A percentile compares a stretch with the other conserved stretches of the same genome.
Evolutionary conservation across 1,139 yeast genomes (phyloP).

Genomic region (Hyphopichia wangnamkhiaoensis): DNA sequence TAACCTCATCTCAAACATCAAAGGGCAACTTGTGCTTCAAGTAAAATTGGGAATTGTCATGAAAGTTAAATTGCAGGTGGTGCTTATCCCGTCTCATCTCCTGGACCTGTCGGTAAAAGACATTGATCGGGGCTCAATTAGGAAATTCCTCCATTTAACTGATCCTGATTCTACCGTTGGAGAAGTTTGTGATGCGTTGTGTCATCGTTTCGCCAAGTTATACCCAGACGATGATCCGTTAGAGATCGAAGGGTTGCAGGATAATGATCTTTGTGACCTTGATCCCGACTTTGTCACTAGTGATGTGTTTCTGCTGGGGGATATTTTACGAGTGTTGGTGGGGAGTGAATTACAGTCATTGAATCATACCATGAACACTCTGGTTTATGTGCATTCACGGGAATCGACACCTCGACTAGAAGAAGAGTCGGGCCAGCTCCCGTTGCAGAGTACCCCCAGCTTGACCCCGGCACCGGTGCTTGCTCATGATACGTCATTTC

Average conservation of each 20-base stretch:
- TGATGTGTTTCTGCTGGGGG: conserved; percentile 61
- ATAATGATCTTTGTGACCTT: conserved; percentile 64
- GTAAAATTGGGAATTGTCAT: not conserved
- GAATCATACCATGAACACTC: not conserved
- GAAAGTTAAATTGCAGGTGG: conserved; percentile 40
- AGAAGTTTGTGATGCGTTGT: conserved; percentile 52
- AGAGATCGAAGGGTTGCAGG: conserved; percentile 60
- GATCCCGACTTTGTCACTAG: conserved; percentile 71
- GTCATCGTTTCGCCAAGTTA: conserved; percentile 52
- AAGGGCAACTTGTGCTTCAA: too few species aligned
- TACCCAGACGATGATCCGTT: conserved; percentile 62
- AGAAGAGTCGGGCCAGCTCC: too few species aligned
- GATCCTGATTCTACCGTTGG: conserved; percentile 43
- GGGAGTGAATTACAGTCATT: conserved; percentile 28
- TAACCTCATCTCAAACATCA: not conserved
- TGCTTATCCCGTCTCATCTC: conserved; percentile 32
- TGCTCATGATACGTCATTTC: conserved; percentile 7
- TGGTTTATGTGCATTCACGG: too few species aligned
- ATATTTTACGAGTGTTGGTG: conserved; percentile 56
- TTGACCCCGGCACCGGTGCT: conserved; percentile 20
- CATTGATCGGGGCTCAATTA: conserved; percentile 14
- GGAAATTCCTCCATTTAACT: conserved; percentile 66
- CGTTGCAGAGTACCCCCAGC: not conserved
- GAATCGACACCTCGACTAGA: too few species aligned
- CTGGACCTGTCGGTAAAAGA: conserved; percentile 17